Evolutionary conservation across 164 flowering plant genomes (phyloP).

Genomic region (Dillenia turbinata): DNA sequence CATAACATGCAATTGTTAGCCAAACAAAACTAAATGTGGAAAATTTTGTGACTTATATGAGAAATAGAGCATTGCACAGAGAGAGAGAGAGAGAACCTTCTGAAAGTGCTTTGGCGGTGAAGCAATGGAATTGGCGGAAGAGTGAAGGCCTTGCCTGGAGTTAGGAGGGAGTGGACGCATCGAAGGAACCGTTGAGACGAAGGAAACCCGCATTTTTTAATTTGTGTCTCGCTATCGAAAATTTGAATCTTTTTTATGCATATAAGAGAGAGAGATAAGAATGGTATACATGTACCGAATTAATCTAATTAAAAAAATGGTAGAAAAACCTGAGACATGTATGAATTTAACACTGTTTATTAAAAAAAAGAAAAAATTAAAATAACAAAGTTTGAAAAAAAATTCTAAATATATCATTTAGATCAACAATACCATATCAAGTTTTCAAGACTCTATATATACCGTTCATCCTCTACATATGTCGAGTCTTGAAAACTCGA

Average conservation of each 20-base stretch:
- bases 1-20: background rate
- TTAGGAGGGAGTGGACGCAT: conserved; percentile 8
- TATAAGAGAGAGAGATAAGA: background rate
- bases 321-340: too few species aligned
- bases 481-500: too few species aligned
- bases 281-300: background rate
- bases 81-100: conserved; percentile 10
- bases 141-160: conserved; percentile 5
- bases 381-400: too few species aligned
- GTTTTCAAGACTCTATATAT: too few species aligned
- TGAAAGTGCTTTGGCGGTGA: background rate
- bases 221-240: too few species aligned
- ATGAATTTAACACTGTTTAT: too few species aligned
- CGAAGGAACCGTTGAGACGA: conserved; percentile 20
- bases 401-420: too few species aligned
- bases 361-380: too few species aligned
- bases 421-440: too few species aligned
- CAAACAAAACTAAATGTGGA: background rate
- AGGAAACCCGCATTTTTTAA: conserved; percentile 11
- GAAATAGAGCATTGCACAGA: background rate
- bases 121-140: conserved; percentile 8
- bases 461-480: too few species aligned
- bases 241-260: too few species aligned
- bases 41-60: background rate
- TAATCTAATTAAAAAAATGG: too few species aligned